phyloP scores from a whole-genome alignment of 2,329 filamentous ascomycete genomes.

The Neopestalotiopsis rosae region DNA sequence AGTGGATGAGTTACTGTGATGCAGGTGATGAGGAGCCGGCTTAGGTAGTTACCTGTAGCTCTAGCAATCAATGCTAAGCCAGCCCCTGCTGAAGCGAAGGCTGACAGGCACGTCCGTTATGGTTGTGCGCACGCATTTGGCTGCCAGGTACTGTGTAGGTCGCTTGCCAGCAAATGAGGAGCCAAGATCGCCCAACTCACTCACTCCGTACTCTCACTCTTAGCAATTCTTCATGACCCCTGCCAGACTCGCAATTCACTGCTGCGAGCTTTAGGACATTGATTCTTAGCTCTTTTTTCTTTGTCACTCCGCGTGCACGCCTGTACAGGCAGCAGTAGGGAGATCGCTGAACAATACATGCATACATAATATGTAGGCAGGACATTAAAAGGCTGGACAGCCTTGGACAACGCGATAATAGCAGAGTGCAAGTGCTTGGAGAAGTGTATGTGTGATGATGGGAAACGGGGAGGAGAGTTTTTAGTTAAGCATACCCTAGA shows the following conservation, averaged over 20 bases:
- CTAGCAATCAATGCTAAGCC: background rate
- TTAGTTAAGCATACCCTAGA: slow-evolving; percentile 21
- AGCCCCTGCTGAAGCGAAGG: background rate
- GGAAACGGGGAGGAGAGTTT: slow-evolving; percentile 10
- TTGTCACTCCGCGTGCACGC: background rate
- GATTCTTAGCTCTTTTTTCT: background rate
- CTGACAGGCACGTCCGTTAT: background rate
- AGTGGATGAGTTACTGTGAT: slow-evolving; percentile 31
- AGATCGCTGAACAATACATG: background rate
- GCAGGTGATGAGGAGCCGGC: background rate
- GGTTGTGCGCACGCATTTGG: background rate
- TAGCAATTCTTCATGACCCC: slow-evolving; percentile 12
- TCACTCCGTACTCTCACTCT: background rate
- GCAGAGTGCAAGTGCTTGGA: slow-evolving; percentile 9
- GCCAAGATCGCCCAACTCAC: slow-evolving; percentile 1
- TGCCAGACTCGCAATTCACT: slow-evolving; percentile 21
- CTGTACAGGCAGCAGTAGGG: background rate
- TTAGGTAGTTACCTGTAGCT: background rate
- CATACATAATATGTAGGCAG: slow-evolving; percentile 1
- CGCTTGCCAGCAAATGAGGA: slow-evolving; percentile 10
- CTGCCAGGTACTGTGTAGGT: slow-evolving; percentile 25
- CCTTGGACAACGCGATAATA: background rate
- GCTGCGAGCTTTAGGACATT: slow-evolving; percentile 16
- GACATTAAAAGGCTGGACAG: background rate
- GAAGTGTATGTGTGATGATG: background rate